Evolutionary conservation across 495 filamentous ascomycete species (phyloP), one percentile per base, ranked within the genome.

Genomic region (Extremus antarcticus): DNA sequence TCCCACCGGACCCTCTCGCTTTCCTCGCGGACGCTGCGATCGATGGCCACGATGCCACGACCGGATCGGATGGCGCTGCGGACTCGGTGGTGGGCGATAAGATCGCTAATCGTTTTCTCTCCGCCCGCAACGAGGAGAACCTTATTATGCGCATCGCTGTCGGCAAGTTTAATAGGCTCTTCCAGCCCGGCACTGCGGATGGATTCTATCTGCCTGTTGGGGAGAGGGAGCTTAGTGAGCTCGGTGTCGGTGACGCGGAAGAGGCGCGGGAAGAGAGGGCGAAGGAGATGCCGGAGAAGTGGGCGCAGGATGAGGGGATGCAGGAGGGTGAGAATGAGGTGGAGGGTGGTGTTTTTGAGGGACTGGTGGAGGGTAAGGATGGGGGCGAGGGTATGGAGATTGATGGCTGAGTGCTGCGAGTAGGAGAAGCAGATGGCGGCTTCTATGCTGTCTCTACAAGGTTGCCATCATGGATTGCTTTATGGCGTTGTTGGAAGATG

Each of bases 151-250:
- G 85, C 20, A 87, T 95, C 65, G 87, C 82, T 61, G 82, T 90
- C 40, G 86, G 87, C 63, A 87, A 81, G 50, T 92, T 87, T 66
- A 84, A 86, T 59, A 82, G 90, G 58, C 74, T 88, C 21, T 95
- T 87, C 71, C 79, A 85, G 58, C 79, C 83, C 10, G 73, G 75
- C 11, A 90, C 85, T 35, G 68, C 72, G 54, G 82, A 85, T 35
- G 47, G 20, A 20, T 51, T 41, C 20, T 38, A 25, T 35, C 47
- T 38, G 60, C 57, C 49, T 22, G 39, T 40, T 24, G 50, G 11
- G 49, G 53, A 61, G 51, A 29, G 48, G 17, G 50, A 58, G 24
- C 41, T 54, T 45, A 47, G 51, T 8, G 48, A 62, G 19, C 59
- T 57, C 2, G 56, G 51, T 3, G 51, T 55, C 10, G 66, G 70